Conservation (phyloP, 768 basidiomycete genomes). For the Boletus rufocinnamomeus region DNA sequence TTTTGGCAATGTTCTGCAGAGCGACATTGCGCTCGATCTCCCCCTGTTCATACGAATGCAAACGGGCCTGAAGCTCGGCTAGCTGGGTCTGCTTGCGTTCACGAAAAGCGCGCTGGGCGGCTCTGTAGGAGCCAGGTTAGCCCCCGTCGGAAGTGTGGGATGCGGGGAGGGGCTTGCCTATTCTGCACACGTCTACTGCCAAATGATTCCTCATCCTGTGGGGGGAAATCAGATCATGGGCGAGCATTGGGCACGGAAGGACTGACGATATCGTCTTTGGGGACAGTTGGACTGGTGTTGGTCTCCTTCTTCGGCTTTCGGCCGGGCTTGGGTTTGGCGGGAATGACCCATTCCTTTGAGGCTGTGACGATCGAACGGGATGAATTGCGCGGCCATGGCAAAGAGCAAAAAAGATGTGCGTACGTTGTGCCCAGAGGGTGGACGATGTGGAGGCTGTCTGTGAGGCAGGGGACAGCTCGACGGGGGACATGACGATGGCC, state of each 20-base stretch:
- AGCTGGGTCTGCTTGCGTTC: conserved; percentile 89
- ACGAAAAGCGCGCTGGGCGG: conserved; percentile 87
- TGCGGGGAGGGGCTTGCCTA: conserved; percentile 44
- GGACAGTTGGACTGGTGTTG: conserved; percentile 21
- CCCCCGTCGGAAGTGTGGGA: neutral
- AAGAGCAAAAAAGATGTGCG: conserved; percentile 9
- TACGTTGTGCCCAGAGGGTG: conserved; percentile 78
- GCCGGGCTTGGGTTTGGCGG: conserved; percentile 84
- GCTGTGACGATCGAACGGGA: conserved; percentile 43
- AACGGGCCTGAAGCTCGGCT: conserved; percentile 81
- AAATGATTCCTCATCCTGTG: conserved; percentile 49
- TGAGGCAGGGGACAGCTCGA: conserved; percentile 34
- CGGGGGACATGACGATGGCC: conserved; percentile 27
- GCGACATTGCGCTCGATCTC: conserved; percentile 87
- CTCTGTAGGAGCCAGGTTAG: conserved; percentile 46
- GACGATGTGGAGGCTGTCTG: conserved; percentile 45
- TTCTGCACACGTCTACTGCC: conserved; percentile 73
- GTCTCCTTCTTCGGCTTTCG: conserved; percentile 82
- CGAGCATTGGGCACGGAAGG: conserved; percentile 2
- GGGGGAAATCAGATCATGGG: conserved; percentile 7
- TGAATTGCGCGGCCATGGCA: neutral
- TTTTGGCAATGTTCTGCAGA: conserved; percentile 79
- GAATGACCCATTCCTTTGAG: conserved; percentile 89
- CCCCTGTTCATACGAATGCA: conserved; percentile 87
- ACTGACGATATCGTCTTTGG: conserved; percentile 54